Conservation (phyloP, 495 filamentous ascomycete genomes). For the Trichoderma asperelloides region DNA sequence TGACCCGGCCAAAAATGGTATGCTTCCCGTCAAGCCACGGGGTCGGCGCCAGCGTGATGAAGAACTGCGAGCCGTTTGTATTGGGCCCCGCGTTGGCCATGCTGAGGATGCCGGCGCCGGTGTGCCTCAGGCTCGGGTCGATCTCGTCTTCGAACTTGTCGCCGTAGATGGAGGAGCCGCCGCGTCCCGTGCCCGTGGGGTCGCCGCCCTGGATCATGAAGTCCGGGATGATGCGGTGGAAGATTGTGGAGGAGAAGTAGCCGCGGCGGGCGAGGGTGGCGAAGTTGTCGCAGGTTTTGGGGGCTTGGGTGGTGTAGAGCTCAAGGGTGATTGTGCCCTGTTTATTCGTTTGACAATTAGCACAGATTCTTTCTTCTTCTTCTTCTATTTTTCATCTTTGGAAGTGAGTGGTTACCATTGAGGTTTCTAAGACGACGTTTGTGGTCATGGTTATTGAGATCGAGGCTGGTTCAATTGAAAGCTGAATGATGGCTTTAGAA, state of each 20-base stretch:
- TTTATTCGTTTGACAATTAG: conserved; percentile 14
- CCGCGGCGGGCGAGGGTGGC: conserved; percentile 62
- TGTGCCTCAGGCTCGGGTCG: conserved; percentile 66
- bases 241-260: conserved; percentile 77
- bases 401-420: conserved; percentile 50
- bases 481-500: neutral
- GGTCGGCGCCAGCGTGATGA: conserved; percentile 89
- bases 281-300: conserved; percentile 82
- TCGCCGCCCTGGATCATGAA: conserved; percentile 98
- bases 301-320: conserved; percentile 56
- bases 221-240: conserved; percentile 91
- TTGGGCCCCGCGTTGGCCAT: conserved; percentile 96
- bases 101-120: conserved; percentile 83
- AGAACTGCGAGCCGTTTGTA: conserved; percentile 84
- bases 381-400: neutral
- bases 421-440: conserved; percentile 68
- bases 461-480: no score
- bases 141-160: conserved; percentile 96
- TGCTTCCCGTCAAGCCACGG: conserved; percentile 98
- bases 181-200: conserved; percentile 90
- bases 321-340: conserved; percentile 75
- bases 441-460: conserved; percentile 51
- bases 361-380: neutral
- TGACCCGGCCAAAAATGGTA: conserved; percentile 93
- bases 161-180: conserved; percentile 84